Conservation (phyloP, 2,329 filamentous ascomycete genomes). For the Microcyclospora pomicola region DNA sequence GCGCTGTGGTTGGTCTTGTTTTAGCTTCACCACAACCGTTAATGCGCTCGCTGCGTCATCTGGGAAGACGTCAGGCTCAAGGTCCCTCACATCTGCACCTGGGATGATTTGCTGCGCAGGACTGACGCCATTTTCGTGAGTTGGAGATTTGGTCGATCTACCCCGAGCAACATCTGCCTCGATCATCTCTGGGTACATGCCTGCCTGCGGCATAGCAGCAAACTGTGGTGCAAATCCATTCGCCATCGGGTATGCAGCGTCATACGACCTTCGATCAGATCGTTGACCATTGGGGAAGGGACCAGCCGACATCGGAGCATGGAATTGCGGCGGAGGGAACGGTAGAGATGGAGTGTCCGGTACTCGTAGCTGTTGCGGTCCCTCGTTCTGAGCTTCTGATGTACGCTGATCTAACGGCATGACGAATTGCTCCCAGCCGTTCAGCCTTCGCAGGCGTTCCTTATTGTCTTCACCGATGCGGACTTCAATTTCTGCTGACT, state of each 20-base stretch:
- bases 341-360: slow-evolving; percentile 27
- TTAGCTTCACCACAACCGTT: slow-evolving; percentile 36
- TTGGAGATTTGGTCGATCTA: slow-evolving; percentile 18
- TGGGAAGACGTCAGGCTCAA: slow-evolving; percentile 34
- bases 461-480: slow-evolving; percentile 59
- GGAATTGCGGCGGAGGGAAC: slow-evolving; percentile 18
- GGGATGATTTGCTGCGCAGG: slow-evolving; percentile 8
- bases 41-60: slow-evolving; percentile 40
- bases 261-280: slow-evolving; percentile 15
- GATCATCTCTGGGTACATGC: slow-evolving; percentile 7
- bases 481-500: slow-evolving; percentile 61
- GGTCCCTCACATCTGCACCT: slow-evolving; percentile 8
- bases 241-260: slow-evolving; percentile 11
- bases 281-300: slow-evolving; percentile 6
- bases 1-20: slow-evolving; percentile 13
- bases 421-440: slow-evolving; percentile 71
- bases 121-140: slow-evolving; percentile 13
- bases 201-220: slow-evolving; percentile 11
- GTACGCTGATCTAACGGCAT: slow-evolving; percentile 58
- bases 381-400: slow-evolving; percentile 58
- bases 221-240: slow-evolving; percentile 14
- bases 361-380: slow-evolving; percentile 38
- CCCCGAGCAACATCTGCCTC: slow-evolving; percentile 18
- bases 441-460: slow-evolving; percentile 61
- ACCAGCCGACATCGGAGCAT: slow-evolving; percentile 12